phyloP scores from a whole-genome alignment of 257 asterid genomes.

The Ophiorrhiza pumila region DNA sequence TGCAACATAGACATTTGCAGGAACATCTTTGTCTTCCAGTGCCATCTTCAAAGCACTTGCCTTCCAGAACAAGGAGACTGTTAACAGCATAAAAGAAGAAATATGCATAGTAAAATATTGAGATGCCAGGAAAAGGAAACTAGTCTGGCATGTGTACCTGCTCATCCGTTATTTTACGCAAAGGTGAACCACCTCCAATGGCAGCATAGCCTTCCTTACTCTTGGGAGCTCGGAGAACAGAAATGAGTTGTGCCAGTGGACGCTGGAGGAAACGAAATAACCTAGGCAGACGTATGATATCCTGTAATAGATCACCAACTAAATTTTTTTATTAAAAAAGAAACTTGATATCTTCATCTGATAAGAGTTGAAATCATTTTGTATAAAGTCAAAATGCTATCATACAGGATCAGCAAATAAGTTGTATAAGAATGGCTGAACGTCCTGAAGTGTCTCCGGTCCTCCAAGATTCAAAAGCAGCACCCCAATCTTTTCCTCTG shows the following conservation, averaged over 20 bases:
- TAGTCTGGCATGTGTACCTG: conserved; percentile 47
- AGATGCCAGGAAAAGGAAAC: not conserved
- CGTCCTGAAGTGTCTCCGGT: conserved; percentile 87
- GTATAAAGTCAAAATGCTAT: not conserved
- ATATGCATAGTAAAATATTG: not conserved
- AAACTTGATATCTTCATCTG: not conserved
- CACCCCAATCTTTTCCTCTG: conserved; percentile 79
- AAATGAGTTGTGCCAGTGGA: conserved; percentile 87
- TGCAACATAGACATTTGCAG: conserved; percentile 83
- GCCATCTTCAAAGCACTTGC: conserved; percentile 71
- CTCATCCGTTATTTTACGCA: conserved; percentile 83
- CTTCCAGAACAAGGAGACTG: conserved; percentile 34
- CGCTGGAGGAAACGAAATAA: conserved; percentile 82
- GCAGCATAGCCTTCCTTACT: conserved; percentile 98
- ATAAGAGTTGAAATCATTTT: not conserved
- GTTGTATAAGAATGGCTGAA: conserved; percentile 88
- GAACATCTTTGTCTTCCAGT: conserved; percentile 56
- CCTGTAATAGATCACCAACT: conserved; percentile 40
- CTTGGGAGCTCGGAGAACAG: conserved; percentile 80
- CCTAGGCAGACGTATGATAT: conserved; percentile 94
- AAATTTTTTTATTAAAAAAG: not conserved
- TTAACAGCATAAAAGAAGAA: conserved; percentile 7
- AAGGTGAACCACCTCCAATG: conserved; percentile 98
- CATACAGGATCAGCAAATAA: conserved; percentile 93
- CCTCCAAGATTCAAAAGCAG: conserved; percentile 94